A percentile compares a stretch with the other conserved stretches of the same genome.
Evolutionary conservation across 2,329 filamentous ascomycete species (phyloP).

Genomic region (Thermomyces lanuginosus): DNA sequence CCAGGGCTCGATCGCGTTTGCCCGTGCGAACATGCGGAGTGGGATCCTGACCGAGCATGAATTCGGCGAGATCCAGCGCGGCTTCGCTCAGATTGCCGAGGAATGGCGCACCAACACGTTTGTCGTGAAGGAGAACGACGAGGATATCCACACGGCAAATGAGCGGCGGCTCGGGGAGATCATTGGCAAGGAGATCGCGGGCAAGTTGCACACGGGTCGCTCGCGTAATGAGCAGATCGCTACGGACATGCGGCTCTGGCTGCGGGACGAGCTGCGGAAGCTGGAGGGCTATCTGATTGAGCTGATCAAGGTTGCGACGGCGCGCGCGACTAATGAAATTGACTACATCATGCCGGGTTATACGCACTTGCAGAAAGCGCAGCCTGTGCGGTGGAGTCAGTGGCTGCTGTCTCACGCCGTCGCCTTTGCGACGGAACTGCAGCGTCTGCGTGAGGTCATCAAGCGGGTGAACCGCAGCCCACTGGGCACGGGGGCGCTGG

Average conservation of each 20-base stretch:
- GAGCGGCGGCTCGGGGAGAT: slow-evolving; percentile 63
- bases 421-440: slow-evolving; percentile 56
- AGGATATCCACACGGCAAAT: slow-evolving; percentile 54
- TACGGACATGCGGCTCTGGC: slow-evolving; percentile 80
- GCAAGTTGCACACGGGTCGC: slow-evolving; percentile 78
- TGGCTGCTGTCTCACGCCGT: slow-evolving; percentile 64
- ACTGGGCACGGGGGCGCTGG: slow-evolving; percentile 59
- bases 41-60: slow-evolving; percentile 59
- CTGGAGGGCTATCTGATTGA: slow-evolving; percentile 54
- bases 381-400: slow-evolving; percentile 67
- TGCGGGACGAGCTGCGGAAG: slow-evolving; percentile 54
- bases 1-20: slow-evolving; percentile 63
- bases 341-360: slow-evolving; percentile 74
- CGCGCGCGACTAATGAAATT: slow-evolving; percentile 57
- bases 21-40: slow-evolving; percentile 58
- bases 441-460: slow-evolving; percentile 58
- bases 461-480: slow-evolving; percentile 56
- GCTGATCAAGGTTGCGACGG: slow-evolving; percentile 52
- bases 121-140: slow-evolving; percentile 26
- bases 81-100: slow-evolving; percentile 41
- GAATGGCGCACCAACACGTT: slow-evolving; percentile 29
- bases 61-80: slow-evolving; percentile 56
- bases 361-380: slow-evolving; percentile 69
- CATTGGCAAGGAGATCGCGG: slow-evolving; percentile 68
- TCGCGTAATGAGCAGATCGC: slow-evolving; percentile 83